These are phyloP conservation scores for Saccharomycopsis lassenensis DNA, from an alignment of 805 yeast species.

Conservation along the genomic window DNA sequence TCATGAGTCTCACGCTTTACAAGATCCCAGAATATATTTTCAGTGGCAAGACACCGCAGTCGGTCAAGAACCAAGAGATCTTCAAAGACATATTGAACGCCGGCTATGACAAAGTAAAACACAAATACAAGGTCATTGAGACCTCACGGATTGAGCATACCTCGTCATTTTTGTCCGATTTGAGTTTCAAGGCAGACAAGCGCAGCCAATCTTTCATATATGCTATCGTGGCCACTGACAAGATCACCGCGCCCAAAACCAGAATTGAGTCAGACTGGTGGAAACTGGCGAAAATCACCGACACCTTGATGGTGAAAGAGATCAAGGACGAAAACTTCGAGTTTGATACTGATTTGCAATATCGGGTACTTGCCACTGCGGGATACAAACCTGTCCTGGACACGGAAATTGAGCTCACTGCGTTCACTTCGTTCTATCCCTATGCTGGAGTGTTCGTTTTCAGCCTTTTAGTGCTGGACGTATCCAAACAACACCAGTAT, in stretches of 20 bases:
- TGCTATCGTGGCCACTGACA: neutral
- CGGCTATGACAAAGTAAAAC: slow-evolving; percentile 39
- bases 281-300: slow-evolving; percentile 16
- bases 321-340: slow-evolving; percentile 16
- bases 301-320: neutral
- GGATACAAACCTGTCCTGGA: slow-evolving; percentile 24
- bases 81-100: slow-evolving; percentile 32
- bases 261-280: neutral
- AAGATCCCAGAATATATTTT: slow-evolving; percentile 2
- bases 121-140: slow-evolving; percentile 31
- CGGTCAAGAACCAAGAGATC: slow-evolving; percentile 1
- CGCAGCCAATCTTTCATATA: slow-evolving; percentile 5
- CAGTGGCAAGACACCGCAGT: neutral
- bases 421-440: slow-evolving; percentile 40
- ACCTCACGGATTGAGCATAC: slow-evolving; percentile 31
- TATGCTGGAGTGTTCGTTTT: slow-evolving; percentile 25
- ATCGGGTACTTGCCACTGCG: slow-evolving; percentile 25
- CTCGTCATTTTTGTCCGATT: slow-evolving; percentile 20
- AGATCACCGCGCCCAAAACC: neutral
- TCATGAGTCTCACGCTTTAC: slow-evolving; percentile 1
- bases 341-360: slow-evolving; percentile 19
- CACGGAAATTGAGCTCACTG: slow-evolving; percentile 33
- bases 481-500: slow-evolving; percentile 13
- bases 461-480: slow-evolving; percentile 17
- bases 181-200: slow-evolving; percentile 21